These are phyloP conservation scores for Colletotrichum chrysophilum DNA, from an alignment of 2,329 filamentous ascomycete species.

Conservation along the genomic window DNA sequence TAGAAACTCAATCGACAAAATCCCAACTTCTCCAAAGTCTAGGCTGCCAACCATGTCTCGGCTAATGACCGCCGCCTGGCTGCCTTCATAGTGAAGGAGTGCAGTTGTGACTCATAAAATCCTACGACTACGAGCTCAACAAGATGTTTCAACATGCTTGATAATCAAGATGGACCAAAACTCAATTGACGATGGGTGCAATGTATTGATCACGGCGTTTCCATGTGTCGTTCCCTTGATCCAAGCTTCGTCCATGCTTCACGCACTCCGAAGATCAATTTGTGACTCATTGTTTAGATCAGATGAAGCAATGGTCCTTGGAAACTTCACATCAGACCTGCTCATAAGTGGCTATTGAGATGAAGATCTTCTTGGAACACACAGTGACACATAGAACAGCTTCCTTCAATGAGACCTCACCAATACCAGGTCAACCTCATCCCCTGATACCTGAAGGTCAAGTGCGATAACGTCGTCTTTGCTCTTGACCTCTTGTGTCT, in stretches of 20 bases:
- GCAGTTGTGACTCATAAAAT: neutral
- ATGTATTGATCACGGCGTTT: neutral
- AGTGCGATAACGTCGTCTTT: neutral
- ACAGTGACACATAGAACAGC: neutral
- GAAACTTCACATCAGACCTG: neutral
- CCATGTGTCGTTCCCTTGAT: neutral
- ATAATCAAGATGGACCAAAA: neutral
- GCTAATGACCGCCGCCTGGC: neutral
- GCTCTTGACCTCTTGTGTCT: fast-evolving
- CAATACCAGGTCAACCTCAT: neutral
- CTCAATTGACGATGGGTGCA: neutral
- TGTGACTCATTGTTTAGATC: fast-evolving
- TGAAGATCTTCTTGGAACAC: fast-evolving
- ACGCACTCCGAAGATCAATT: neutral
- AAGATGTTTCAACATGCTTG: neutral
- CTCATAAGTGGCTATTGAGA: fast-evolving
- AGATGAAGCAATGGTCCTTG: neutral
- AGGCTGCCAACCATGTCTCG: neutral
- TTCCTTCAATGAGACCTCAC: neutral
- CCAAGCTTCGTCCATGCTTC: neutral
- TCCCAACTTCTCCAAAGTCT: neutral
- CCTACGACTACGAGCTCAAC: neutral
- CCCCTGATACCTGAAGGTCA: neutral
- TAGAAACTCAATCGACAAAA: neutral
- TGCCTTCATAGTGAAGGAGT: neutral